phyloP scores from a whole-genome alignment of 192 early-diverging fungal genomes.

The Linderina pennispora region DNA sequence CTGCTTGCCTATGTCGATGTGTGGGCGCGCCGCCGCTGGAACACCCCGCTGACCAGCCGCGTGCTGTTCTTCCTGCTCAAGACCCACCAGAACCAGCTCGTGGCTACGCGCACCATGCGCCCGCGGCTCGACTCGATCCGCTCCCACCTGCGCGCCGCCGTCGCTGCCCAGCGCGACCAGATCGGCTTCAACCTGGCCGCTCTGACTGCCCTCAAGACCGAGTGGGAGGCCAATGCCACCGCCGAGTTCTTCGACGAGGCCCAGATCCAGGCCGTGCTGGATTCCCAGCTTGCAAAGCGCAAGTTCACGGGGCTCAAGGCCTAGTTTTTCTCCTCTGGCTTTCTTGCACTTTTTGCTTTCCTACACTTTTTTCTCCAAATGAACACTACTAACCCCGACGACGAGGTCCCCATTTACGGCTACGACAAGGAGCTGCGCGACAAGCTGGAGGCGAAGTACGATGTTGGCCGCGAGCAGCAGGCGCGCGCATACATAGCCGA shows the following conservation, averaged over 20 bases:
- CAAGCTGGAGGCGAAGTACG: conserved; percentile 23
- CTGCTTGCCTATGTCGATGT: conserved; percentile 71
- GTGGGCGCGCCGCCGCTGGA: conserved; percentile 82
- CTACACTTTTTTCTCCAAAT: background rate
- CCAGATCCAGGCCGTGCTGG: conserved; percentile 46
- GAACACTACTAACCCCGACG: background rate
- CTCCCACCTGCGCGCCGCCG: conserved; percentile 51
- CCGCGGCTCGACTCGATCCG: conserved; percentile 68
- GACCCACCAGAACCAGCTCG: conserved; percentile 87
- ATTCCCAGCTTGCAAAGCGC: conserved; percentile 61
- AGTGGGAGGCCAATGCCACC: conserved; percentile 68
- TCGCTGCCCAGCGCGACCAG: conserved; percentile 69
- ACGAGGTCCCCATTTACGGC: conserved; percentile 41
- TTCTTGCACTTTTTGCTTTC: background rate
- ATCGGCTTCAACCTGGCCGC: conserved; percentile 90
- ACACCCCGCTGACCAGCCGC: conserved; percentile 71
- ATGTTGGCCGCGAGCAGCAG: conserved; percentile 46
- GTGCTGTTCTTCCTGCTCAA: conserved; percentile 80
- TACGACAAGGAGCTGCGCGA: conserved; percentile 47
- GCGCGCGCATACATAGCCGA: conserved; percentile 58
- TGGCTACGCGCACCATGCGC: conserved; percentile 72
- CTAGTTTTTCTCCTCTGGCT: background rate
- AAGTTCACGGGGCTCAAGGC: conserved; percentile 55
- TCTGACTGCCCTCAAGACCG: conserved; percentile 64
- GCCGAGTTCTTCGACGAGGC: conserved; percentile 69